phyloP scores from a whole-genome alignment of 2,329 filamentous ascomycete species.

The Drechslerella coelobrocha region DNA sequence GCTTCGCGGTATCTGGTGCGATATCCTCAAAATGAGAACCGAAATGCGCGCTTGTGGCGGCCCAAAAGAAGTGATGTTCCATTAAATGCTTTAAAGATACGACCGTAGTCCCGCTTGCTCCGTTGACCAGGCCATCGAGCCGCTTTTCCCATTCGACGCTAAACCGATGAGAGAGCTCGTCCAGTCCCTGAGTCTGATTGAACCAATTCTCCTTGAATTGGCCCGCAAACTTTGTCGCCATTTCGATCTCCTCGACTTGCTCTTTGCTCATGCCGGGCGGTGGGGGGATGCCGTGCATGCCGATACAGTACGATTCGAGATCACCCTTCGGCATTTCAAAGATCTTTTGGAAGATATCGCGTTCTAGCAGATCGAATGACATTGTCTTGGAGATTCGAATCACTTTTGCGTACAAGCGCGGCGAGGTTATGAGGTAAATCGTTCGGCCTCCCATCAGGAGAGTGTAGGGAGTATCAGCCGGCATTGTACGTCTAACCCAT shows the following conservation, averaged over 20 bases:
- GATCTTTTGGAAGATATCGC: slow-evolving; percentile 31
- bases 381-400: slow-evolving; percentile 35
- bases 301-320: slow-evolving; percentile 25
- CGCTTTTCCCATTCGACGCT: slow-evolving; percentile 14
- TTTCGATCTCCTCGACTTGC: slow-evolving; percentile 11
- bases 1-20: slow-evolving; percentile 10
- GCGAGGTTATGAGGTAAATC: slow-evolving; percentile 30
- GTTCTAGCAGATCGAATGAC: slow-evolving; percentile 42
- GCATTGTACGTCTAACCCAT: slow-evolving; percentile 36
- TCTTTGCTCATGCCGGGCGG: slow-evolving; percentile 29
- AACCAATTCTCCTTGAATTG: slow-evolving; percentile 39
- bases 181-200: slow-evolving; percentile 16
- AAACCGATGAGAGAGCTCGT: slow-evolving; percentile 5
- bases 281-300: slow-evolving; percentile 33
- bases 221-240: slow-evolving; percentile 20
- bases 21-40: slow-evolving; percentile 20
- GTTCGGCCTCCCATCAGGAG: slow-evolving; percentile 30
- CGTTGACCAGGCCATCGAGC: background rate
- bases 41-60: slow-evolving; percentile 26
- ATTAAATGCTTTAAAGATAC: slow-evolving; percentile 9
- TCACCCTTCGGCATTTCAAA: slow-evolving; percentile 26
- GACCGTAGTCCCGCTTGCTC: background rate
- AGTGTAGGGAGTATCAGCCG: slow-evolving; percentile 21
- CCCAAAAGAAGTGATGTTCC: slow-evolving; percentile 37
- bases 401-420: slow-evolving; percentile 34